A percentile compares a stretch with the other conserved stretches of the same genome.
phyloP scores from a whole-genome alignment of 179 eudicot species.

The Drosera spatulata region DNA sequence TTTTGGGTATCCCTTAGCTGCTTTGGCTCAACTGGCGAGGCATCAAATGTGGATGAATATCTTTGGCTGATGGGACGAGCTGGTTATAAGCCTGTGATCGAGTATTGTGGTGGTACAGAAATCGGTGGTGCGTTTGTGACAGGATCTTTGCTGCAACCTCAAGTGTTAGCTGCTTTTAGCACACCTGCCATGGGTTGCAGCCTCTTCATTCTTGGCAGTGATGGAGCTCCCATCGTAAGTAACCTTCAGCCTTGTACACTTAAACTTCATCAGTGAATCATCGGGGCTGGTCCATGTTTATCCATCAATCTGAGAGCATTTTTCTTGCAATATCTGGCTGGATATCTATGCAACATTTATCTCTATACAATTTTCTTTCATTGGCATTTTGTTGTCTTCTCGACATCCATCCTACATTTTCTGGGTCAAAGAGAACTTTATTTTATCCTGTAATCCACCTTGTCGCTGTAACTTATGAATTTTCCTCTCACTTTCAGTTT shows the following conservation, averaged over 20 bases:
- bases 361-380: too few relatives aligned
- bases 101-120: conserved; percentile 97
- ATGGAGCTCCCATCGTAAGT: conserved; percentile 74
- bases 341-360: too few relatives aligned
- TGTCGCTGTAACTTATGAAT: too few relatives aligned
- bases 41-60: conserved; percentile 87
- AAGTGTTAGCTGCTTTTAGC: conserved; percentile 87
- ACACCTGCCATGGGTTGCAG: conserved; percentile 90
- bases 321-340: too few relatives aligned
- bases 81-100: conserved; percentile 82
- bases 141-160: conserved; percentile 84
- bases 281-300: too few relatives aligned
- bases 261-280: neutral
- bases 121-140: conserved; percentile 87
- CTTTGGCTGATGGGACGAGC: conserved; percentile 99
- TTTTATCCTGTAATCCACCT: too few relatives aligned
- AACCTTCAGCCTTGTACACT: conserved; percentile 6
- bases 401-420: too few relatives aligned
- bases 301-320: too few relatives aligned
- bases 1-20: conserved; percentile 35
- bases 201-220: conserved; percentile 59
- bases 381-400: too few relatives aligned
- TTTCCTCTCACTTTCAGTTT: too few relatives aligned
- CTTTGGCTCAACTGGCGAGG: conserved; percentile 96
- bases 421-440: too few relatives aligned